Conservation (phyloP, 805 yeast genomes). For the Candida railenensis region DNA sequence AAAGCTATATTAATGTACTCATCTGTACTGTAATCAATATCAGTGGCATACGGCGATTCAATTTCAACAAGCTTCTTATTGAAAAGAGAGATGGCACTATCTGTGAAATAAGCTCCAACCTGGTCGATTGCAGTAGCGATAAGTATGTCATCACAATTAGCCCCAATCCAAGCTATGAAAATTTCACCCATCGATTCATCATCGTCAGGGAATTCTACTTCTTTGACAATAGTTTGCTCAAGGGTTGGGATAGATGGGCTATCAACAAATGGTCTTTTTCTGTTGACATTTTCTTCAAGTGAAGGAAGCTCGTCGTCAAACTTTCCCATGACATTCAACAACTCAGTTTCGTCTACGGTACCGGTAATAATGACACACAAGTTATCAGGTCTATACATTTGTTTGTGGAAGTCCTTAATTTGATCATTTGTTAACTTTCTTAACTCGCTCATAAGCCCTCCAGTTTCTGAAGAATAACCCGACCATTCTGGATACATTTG, state of each 20-base stretch:
- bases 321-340: conserved; percentile 54
- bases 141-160: conserved; percentile 50
- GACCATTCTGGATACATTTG: conserved; percentile 54
- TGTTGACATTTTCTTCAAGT: conserved; percentile 31
- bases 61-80: conserved; percentile 73
- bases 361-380: conserved; percentile 85
- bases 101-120: conserved; percentile 71
- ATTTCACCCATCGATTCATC: conserved; percentile 85
- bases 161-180: conserved; percentile 79
- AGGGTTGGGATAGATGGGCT: conserved; percentile 47
- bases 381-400: conserved; percentile 78
- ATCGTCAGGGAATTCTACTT: conserved; percentile 80
- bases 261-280: conserved; percentile 79
- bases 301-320: conserved; percentile 61
- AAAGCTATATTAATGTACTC: conserved; percentile 67
- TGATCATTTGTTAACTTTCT: conserved; percentile 70
- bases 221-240: conserved; percentile 38
- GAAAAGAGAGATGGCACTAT: conserved; percentile 73
- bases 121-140: conserved; percentile 69
- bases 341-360: conserved; percentile 71
- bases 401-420: conserved; percentile 72
- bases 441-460: conserved; percentile 80
- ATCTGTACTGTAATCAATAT: conserved; percentile 67
- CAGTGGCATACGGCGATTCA: conserved; percentile 77
- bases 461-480: conserved; percentile 92